A percentile compares a stretch with the other conserved stretches of the same genome.
Conservation (phyloP, 177 flowering plant genomes). For the Vitis hybrid region DNA sequence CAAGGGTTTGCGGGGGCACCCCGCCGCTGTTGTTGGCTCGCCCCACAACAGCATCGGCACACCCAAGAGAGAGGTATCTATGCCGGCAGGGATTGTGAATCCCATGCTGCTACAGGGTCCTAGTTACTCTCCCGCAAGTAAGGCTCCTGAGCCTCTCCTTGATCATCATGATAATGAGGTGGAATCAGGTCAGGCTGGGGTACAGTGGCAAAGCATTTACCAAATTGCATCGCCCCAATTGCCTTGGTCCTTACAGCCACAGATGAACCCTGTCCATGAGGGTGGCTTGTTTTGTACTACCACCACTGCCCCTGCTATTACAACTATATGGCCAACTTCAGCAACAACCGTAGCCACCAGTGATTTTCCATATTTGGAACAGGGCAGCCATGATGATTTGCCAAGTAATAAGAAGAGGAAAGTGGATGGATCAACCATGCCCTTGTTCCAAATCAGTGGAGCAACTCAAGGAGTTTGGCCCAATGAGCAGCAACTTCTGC, state of each 20-base stretch:
- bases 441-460: background rate
- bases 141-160: background rate
- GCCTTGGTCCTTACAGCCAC: constrained; percentile 7
- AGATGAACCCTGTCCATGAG: constrained; percentile 6
- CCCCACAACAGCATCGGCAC: background rate
- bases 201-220: constrained; percentile 1
- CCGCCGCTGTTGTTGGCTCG: background rate
- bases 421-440: background rate
- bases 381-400: background rate
- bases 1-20: constrained; percentile 11
- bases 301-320: background rate
- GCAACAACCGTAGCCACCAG: background rate
- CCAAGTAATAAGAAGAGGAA: background rate
- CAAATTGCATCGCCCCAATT: constrained; percentile 3
- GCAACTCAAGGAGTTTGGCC: constrained; percentile 11
- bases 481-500: constrained; percentile 13
- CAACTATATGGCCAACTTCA: constrained; percentile 7
- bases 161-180: background rate
- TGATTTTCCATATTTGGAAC: constrained; percentile 1
- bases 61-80: background rate
- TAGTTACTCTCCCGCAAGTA: background rate
- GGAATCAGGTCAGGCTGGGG: background rate
- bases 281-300: background rate
- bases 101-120: background rate
- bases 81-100: background rate